Evolutionary conservation across 805 yeast species (phyloP).

Genomic region (Candida peoriensis): DNA sequence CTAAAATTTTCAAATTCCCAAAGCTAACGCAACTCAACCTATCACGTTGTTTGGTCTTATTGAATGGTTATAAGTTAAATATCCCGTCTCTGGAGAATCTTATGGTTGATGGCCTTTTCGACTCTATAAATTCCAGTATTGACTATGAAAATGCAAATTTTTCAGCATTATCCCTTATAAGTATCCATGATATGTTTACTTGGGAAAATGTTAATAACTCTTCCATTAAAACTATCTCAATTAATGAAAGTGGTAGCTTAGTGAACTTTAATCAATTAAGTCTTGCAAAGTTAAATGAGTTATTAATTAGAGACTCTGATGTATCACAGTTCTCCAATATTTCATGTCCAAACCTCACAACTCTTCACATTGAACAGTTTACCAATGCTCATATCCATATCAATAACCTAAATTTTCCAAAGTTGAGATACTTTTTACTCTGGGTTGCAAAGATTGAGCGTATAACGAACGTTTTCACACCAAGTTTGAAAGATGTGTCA

Average conservation of each 20-base stretch:
- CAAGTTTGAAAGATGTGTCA: constrained; percentile 7
- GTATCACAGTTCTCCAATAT: constrained; percentile 5
- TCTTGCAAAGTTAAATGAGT: constrained; percentile 1
- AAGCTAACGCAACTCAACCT: constrained; percentile 4
- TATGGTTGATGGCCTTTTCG: constrained; percentile 3
- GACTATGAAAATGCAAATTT: constrained; percentile 7
- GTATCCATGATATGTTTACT: constrained; percentile 6
- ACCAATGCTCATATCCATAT: constrained; percentile 9
- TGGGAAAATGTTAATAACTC: constrained; percentile 10
- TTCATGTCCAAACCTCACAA: constrained; percentile 7
- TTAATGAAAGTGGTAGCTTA: constrained; percentile 7
- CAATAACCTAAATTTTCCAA: constrained; percentile 8
- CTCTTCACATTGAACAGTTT: constrained; percentile 15
- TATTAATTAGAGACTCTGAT: constrained; percentile 12
- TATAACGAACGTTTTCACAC: constrained; percentile 6
- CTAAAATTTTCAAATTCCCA: constrained; percentile 9
- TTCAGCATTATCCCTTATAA: constrained; percentile 2
- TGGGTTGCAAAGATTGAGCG: constrained; percentile 11
- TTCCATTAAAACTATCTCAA: constrained; percentile 4
- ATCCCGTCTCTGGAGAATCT: constrained; percentile 4
- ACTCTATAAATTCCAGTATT: constrained; percentile 7
- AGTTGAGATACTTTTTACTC: constrained; percentile 4
- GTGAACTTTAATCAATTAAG: constrained; percentile 3
- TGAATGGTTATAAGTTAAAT: constrained; percentile 2
- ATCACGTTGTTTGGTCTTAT: constrained; percentile 3